Base-by-base conservation (phyloP, 352 stramenopile species). In the Phytophthora pini region DNA sequence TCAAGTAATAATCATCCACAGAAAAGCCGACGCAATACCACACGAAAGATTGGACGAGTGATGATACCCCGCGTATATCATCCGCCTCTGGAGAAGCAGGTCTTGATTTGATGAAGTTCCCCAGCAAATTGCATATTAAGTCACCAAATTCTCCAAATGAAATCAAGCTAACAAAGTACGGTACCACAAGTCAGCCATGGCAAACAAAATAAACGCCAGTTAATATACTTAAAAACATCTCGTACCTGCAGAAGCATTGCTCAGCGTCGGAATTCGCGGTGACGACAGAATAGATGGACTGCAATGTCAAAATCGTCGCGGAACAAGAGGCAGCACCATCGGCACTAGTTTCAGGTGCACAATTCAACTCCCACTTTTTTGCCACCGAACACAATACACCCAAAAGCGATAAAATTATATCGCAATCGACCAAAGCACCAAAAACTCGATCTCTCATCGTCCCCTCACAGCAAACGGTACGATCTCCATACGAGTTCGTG, bases 381-480 rank as follows among this genome's bases (percentile, higher is more conserved):
- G 40, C 13, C 11, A 87, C 56, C 1, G 66, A 60, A 53, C 62
- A 79, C n/a, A 85, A 55, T n/a, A 84, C 54, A 17, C 76, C 74
- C 15, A 89, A 58, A 38, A 76, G 72, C 6, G 77, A 77, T 47
- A 68, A 70, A 24, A 86, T 51, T 5, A 57, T 65, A 49, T 68
- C 78, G 50, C 80, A 83, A 55, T 84, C 78, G 31, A 82, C 31
- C 34, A 88, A 29, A 22, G 74, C 72, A 8, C 54, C 20, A 5
- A 82, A 31, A 26, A 88, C 9, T 44, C 62, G 74, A 36, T 82
- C 67, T 17, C 58, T 52, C 51, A 72, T 65, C 13, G 32, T 3
- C 8, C 54, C 31, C 26, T 38, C 34, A 8, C 51, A 39, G 43
- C 26, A 62, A 34, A 26, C 34, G 48, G 9, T 34, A 40, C 17